phyloP scores from a whole-genome alignment of 1,284 basidiomycete species.

The Ustilago tritici region DNA sequence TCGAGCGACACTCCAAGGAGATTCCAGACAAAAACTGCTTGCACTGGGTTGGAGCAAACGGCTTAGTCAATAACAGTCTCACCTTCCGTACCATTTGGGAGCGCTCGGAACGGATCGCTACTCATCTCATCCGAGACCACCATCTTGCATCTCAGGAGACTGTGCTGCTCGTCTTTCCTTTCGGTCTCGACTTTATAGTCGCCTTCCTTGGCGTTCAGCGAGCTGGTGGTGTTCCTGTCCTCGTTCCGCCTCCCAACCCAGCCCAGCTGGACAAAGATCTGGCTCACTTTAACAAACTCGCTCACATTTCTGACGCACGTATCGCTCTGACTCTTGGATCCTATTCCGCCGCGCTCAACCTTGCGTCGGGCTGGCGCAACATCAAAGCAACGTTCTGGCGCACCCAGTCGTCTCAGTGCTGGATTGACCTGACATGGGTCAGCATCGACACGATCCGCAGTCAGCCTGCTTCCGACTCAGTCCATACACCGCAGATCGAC shows the following conservation, averaged over 20 bases:
- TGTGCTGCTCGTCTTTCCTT: not conserved
- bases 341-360: not conserved
- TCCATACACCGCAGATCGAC: not conserved
- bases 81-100: not conserved
- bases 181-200: not conserved
- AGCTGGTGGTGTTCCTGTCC: not conserved
- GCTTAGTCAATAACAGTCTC: not conserved
- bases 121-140: not conserved
- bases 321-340: not conserved
- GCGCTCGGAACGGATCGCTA: not conserved
- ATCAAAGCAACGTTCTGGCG: not conserved
- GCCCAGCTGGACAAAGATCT: not conserved
- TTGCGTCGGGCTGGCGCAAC: not conserved
- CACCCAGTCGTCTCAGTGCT: not conserved
- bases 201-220: not conserved
- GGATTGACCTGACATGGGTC: not conserved
- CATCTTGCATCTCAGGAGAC: not conserved
- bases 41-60: not conserved
- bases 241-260: not conserved
- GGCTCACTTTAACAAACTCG: not conserved
- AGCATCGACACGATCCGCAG: not conserved
- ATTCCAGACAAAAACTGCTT: not conserved
- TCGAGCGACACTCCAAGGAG: not conserved
- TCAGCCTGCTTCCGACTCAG: not conserved
- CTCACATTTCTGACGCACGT: not conserved